Base-by-base conservation (phyloP, 2,329 filamentous ascomycete species). In the Curvularia eragrostidis region DNA sequence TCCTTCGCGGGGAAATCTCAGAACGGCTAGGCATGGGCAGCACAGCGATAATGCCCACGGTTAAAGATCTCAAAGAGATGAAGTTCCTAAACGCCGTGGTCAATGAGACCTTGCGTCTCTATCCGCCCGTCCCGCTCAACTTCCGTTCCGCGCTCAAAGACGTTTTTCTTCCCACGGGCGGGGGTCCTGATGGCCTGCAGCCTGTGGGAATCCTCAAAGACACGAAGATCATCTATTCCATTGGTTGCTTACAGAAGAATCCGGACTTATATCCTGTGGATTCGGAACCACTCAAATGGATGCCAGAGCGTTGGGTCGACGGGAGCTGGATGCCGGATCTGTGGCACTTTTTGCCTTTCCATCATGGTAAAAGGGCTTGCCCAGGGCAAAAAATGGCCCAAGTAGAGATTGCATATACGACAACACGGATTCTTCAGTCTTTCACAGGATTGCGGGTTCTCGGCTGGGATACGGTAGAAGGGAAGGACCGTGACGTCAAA, bases 1-100 rank as follows among this genome's bases (percentile, higher is more conserved):
- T 72, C 56, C 63, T 78, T 63, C 54, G 80, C 18, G 56, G 63
- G 9, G 80, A 75, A 74, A 60, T 75, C 21, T 42, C 52, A 15
- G 34, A 82, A 1, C 80, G 81, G 0, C 83, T 96, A 5, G 63
- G 62, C 18, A 48, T 52, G 28, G 56, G 47, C 6, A 34, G 23
- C 7, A 21, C 32, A 12, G 50, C 24, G n/a, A 26, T 13, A 2
- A 10, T 21, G 2, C 71, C 69, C 5, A 66, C 67, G 2, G 74
- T 70, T 57, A 53, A 59, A 15, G 52, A 62, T n/a, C 66, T 77
- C 3, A 75, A 75, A 53, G 52, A 64, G 0, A 63, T 72, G 61
- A 65, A 65, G n/a, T 72, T 70, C 48, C 66, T 77, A 8, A 59
- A 64, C 12, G 64, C 67, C 18, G 53, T 72, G 30, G 55, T 76